phyloP scores from a whole-genome alignment of 495 filamentous ascomycete species.

The Geoglossum glabrum region DNA sequence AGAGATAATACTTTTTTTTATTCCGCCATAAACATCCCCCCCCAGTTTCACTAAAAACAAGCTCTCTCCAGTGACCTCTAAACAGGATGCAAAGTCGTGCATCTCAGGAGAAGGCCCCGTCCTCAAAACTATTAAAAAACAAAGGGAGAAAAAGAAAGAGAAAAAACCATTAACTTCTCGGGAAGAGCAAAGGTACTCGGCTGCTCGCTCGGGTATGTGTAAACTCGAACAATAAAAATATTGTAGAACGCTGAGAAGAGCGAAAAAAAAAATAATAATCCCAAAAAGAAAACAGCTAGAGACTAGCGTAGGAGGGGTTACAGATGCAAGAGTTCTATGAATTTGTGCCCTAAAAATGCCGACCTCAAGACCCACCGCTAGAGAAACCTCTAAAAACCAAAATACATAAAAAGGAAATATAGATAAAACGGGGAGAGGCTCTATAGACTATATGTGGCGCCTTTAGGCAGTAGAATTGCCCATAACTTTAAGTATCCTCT shows the following conservation, averaged over 20 bases:
- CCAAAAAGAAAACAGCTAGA: neutral
- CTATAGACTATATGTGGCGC: neutral
- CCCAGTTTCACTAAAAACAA: neutral
- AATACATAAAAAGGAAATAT: neutral
- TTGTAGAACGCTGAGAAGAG: too few relatives aligned
- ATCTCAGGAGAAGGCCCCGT: too few relatives aligned
- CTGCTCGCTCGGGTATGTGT: too few relatives aligned
- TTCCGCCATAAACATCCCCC: neutral
- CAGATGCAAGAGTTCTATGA: neutral
- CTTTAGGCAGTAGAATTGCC: neutral
- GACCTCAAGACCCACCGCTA: neutral
- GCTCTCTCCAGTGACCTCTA: neutral
- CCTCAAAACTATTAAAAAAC: too few relatives aligned
- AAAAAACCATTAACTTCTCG: too few relatives aligned
- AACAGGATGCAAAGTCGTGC: too few relatives aligned
- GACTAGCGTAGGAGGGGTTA: too few relatives aligned
- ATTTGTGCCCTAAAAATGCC: neutral
- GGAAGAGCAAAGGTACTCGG: too few relatives aligned
- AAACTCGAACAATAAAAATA: too few relatives aligned
- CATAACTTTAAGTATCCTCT: conserved; percentile 20
- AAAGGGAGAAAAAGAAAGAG: too few relatives aligned
- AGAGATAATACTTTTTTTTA: neutral
- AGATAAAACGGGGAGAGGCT: neutral
- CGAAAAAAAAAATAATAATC: too few relatives aligned
- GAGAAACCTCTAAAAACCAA: neutral